Percentiles rank a stretch among this genome's conserved stretches.
phyloP scores from a whole-genome alignment of 306 rosid species.

The Coriaria nepalensis region DNA sequence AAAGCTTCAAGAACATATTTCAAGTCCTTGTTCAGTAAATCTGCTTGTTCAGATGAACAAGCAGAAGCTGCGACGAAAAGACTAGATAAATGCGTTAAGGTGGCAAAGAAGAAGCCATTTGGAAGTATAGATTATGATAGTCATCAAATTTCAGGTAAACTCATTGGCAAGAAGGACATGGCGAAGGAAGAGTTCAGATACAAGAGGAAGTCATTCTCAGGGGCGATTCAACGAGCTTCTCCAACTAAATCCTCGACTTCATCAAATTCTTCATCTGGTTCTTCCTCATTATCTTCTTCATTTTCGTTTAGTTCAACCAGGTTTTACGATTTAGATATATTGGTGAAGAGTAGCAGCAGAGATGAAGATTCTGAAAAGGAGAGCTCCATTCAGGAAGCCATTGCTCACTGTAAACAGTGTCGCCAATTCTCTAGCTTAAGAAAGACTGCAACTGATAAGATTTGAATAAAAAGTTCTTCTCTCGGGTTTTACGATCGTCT shows the following conservation, averaged over 20 bases:
- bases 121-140: slow-evolving; percentile 23
- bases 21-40: slow-evolving; percentile 52
- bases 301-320: slow-evolving; percentile 57
- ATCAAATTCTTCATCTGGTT: slow-evolving; percentile 58
- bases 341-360: slow-evolving; percentile 57
- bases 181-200: slow-evolving; percentile 3
- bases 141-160: slow-evolving; percentile 16
- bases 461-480: slow-evolving; percentile 21
- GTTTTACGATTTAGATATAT: slow-evolving; percentile 32
- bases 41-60: slow-evolving; percentile 40
- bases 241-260: slow-evolving; percentile 25
- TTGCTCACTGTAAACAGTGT: slow-evolving; percentile 85
- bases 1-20: slow-evolving; percentile 59
- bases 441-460: slow-evolving; percentile 1
- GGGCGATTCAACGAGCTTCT: slow-evolving; percentile 47
- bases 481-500: background rate
- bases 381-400: slow-evolving; percentile 75
- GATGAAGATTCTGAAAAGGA: slow-evolving; percentile 52
- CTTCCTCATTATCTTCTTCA: slow-evolving; percentile 65
- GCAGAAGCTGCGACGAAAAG: background rate
- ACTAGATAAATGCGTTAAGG: slow-evolving; percentile 23
- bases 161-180: background rate
- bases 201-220: slow-evolving; percentile 73
- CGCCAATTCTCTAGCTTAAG: slow-evolving; percentile 7
- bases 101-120: slow-evolving; percentile 32